Evolutionary conservation across 225 moss, liverwort and hornwort genomes (phyloP).

Genomic region (Antitrichia curtipendula): DNA sequence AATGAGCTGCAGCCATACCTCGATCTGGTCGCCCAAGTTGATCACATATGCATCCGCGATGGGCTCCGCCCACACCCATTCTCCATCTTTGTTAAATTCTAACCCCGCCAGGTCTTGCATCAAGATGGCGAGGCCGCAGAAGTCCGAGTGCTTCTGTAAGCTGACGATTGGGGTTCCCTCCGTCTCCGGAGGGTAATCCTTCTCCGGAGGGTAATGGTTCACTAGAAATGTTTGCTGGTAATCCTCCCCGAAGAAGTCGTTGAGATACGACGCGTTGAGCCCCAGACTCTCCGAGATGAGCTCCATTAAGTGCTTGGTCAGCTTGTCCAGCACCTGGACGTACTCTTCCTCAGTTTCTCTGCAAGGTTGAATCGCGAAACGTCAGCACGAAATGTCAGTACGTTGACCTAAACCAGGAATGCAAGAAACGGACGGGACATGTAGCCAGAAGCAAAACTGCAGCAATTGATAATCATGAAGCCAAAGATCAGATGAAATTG

Average conservation of each 20-base stretch:
- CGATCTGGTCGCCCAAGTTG: constrained; percentile 19
- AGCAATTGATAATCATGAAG: not conserved
- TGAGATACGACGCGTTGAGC: not conserved
- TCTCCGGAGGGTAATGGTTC: constrained; percentile 11
- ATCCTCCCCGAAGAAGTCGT: not conserved
- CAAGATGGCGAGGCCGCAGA: not conserved
- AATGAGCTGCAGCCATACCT: constrained; percentile 3
- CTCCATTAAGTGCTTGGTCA: not conserved
- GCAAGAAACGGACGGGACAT: not conserved
- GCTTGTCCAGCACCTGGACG: constrained; percentile 1
- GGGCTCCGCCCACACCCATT: constrained; percentile 1
- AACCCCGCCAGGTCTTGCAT: constrained; percentile 12
- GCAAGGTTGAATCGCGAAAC: not conserved
- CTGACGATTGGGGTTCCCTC: not conserved
- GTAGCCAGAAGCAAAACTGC: not conserved
- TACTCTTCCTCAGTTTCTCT: constrained; percentile 31
- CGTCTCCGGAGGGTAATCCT: not conserved
- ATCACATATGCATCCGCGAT: constrained; percentile 4
- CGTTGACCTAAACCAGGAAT: not conserved
- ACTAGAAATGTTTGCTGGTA: constrained; percentile 7
- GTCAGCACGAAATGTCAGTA: not conserved
- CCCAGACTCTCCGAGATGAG: constrained; percentile 29
- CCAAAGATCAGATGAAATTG: not conserved
- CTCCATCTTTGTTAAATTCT: not conserved
- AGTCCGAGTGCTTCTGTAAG: constrained; percentile 11